Evolutionary conservation across 768 basidiomycete genomes (phyloP), one percentile per base, ranked within the genome.

Genomic region (Daedaleopsis sinensis): DNA sequence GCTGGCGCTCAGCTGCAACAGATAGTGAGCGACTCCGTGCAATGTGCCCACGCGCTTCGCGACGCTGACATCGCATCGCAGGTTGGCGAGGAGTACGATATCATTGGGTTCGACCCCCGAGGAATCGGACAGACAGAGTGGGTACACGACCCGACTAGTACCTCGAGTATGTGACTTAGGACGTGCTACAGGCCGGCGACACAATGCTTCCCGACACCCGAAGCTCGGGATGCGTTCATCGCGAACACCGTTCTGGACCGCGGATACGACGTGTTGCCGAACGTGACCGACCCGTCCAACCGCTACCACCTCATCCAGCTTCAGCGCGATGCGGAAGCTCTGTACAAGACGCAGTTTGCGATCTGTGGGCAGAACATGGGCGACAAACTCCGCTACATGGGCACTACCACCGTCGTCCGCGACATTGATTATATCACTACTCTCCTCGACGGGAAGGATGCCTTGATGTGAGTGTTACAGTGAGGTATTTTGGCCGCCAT

Each of bases 121-220:
- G 74, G 74, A 1, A 71, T 75, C n/a, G 73, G 72, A 36, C 57
- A 66, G 43, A 70, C 74, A 5, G 63, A 65, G 74, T 75, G 49
- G 21, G 68, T 51, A 49, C 27, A 32, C 27, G 27, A 7, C 7
- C 7, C 27, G 27, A 32, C 27, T 32, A 7, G 27, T 32, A 32
- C 27, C 27, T 32, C 27, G 7, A 32, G 27, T 32, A 32, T 32
- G 27, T 21, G 24, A n/a, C 19, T 42, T 32, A 32, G 4, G 27
- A 32, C 27, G 27, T 32, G 27, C 1, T 32, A 3, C 47, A 73
- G 73, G 35, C 74, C 74, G 6, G 47, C 59, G 3, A 64, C 68
- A 5, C 61, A 68, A 24, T 75, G 74, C 55, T 75, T 73, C 55
- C 37, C 59, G 2, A 60, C 44, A 19, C 62, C 68, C 18, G 65